Conservation (phyloP, 1,139 yeast genomes). For the Yamadazyma atmosphaerica region DNA sequence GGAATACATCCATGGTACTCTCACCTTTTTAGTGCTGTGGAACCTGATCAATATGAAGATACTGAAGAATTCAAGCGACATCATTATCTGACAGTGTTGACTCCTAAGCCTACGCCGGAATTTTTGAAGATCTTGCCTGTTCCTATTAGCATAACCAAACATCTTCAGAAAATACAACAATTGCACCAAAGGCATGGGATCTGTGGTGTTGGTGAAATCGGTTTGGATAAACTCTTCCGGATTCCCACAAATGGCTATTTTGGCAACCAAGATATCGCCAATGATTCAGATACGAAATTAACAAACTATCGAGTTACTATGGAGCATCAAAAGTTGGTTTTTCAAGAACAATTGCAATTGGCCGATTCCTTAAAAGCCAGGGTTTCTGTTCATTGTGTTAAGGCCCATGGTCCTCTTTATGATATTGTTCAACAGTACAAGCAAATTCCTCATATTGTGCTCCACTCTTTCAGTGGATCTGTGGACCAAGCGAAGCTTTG, state of each 20-base stretch:
- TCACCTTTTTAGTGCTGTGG: slow-evolving; percentile 51
- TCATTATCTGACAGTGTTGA: slow-evolving; percentile 59
- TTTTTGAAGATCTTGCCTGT: slow-evolving; percentile 56
- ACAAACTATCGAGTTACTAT: slow-evolving; percentile 53
- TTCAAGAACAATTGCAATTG: slow-evolving; percentile 50
- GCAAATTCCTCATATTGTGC: slow-evolving; percentile 43
- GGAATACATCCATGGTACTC: slow-evolving; percentile 94
- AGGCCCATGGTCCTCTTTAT: slow-evolving; percentile 62
- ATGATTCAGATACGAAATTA: slow-evolving; percentile 21
- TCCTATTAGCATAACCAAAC: slow-evolving; percentile 50
- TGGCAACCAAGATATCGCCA: slow-evolving; percentile 31
- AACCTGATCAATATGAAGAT: slow-evolving; percentile 5
- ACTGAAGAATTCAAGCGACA: slow-evolving; percentile 28
- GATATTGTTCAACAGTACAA: slow-evolving; percentile 37
- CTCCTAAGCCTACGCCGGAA: slow-evolving; percentile 40
- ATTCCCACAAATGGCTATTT: slow-evolving; percentile 62
- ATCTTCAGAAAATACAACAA: slow-evolving; percentile 29
- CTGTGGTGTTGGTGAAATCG: slow-evolving; percentile 79
- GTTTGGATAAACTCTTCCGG: slow-evolving; percentile 76
- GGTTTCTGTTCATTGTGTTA: slow-evolving; percentile 83
- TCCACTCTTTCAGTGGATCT: slow-evolving; percentile 90
- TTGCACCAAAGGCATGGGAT: slow-evolving; percentile 13
- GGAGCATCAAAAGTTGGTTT: slow-evolving; percentile 62
- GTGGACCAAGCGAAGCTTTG: slow-evolving; percentile 61
- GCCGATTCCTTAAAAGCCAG: slow-evolving; percentile 52